Percentiles rank a stretch among this genome's conserved stretches.
Evolutionary conservation across 805 yeast genomes (phyloP).

Genomic region (Candida ulmi): DNA sequence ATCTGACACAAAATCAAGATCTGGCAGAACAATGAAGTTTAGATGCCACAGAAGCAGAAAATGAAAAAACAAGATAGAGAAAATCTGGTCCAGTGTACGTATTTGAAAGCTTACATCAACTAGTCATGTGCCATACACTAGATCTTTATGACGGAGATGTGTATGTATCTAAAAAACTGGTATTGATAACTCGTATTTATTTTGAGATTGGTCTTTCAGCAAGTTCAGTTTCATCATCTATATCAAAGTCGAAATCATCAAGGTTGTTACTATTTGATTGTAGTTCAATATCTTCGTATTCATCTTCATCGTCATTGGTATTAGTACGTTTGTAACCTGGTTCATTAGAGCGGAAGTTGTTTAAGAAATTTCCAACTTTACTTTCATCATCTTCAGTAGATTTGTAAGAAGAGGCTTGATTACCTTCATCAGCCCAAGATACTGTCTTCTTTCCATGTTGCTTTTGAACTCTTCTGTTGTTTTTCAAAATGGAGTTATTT

Average conservation of each 20-base stretch:
- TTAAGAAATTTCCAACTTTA: slow-evolving; percentile 16
- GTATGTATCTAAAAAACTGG: too few species aligned
- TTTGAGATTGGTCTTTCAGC: neutral
- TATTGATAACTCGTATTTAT: too few species aligned
- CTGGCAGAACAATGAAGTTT: too few species aligned
- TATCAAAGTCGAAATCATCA: slow-evolving; percentile 14
- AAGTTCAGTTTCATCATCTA: slow-evolving; percentile 2
- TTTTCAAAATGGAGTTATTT: slow-evolving; percentile 17
- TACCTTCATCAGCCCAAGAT: slow-evolving; percentile 32
- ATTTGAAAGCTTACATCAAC: too few species aligned
- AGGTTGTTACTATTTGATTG: neutral
- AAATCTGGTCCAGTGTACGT: too few species aligned
- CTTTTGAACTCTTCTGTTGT: slow-evolving; percentile 6
- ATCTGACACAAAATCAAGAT: neutral
- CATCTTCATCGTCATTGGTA: slow-evolving; percentile 3
- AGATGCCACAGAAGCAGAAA: too few species aligned
- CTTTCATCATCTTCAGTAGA: slow-evolving; percentile 6
- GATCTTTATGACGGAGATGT: too few species aligned
- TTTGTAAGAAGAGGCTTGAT: neutral
- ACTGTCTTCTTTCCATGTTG: slow-evolving; percentile 25
- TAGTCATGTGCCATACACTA: too few species aligned
- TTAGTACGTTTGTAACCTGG: slow-evolving; percentile 11
- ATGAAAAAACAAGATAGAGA: too few species aligned
- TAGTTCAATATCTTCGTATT: slow-evolving; percentile 19
- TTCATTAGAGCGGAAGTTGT: slow-evolving; percentile 11